phyloP scores from a whole-genome alignment of 169 alveolate species.

The Prorocentrum cordatum region DNA sequence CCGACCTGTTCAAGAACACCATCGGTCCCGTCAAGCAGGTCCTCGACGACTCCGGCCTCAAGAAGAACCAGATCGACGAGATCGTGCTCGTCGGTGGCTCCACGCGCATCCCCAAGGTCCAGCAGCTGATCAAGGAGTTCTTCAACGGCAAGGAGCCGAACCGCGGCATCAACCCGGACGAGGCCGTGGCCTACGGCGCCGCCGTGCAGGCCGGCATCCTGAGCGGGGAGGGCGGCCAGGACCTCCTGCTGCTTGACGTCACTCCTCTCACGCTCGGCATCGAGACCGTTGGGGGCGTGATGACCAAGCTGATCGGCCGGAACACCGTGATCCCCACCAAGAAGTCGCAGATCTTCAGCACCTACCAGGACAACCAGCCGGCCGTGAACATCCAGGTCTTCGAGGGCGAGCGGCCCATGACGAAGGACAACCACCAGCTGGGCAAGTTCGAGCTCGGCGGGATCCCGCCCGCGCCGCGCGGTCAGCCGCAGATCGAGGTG shows the following conservation, averaged over 20 bases:
- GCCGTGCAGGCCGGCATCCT: conserved; percentile 91
- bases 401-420: conserved; percentile 96
- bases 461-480: conserved; percentile 91
- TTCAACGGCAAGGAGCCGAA: conserved; percentile 89
- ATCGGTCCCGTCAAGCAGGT: conserved; percentile 83
- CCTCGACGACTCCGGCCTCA: conserved; percentile 12
- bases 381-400: conserved; percentile 91
- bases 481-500: conserved; percentile 80
- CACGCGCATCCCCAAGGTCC: conserved; percentile 90
- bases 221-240: conserved; percentile 86
- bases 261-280: conserved; percentile 93
- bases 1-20: conserved; percentile 83
- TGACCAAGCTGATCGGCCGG: conserved; percentile 89
- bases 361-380: conserved; percentile 91
- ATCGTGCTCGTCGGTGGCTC: conserved; percentile 95
- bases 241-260: conserved; percentile 86
- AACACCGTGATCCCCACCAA: conserved; percentile 93
- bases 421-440: conserved; percentile 89
- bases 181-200: conserved; percentile 93
- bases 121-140: conserved; percentile 86
- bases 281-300: conserved; percentile 94
- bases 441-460: conserved; percentile 93
- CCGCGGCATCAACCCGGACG: conserved; percentile 91
- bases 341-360: conserved; percentile 90
- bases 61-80: conserved; percentile 77